Conservation (phyloP, 345 rosid species). For the Luvunga scandens region DNA sequence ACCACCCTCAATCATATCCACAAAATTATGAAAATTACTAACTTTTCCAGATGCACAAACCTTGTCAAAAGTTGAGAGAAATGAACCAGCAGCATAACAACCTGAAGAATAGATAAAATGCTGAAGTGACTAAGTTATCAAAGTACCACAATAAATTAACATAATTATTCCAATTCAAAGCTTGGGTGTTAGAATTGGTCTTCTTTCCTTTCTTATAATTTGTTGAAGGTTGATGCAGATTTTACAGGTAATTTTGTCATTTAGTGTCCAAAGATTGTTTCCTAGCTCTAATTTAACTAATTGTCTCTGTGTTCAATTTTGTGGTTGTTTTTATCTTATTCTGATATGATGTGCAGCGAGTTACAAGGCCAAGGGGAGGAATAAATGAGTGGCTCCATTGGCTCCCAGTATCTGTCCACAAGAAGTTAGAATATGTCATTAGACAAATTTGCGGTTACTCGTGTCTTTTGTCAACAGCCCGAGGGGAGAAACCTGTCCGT, state of each 20-base stretch:
- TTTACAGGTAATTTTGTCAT: neutral
- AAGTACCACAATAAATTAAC: neutral
- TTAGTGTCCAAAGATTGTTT: neutral
- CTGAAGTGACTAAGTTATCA: neutral
- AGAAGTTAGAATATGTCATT: slow-evolving; percentile 52
- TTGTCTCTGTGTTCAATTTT: slow-evolving; percentile 3
- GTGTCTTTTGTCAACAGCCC: slow-evolving; percentile 34
- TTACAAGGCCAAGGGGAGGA: slow-evolving; percentile 94
- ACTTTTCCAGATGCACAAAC: neutral
- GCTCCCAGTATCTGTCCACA: slow-evolving; percentile 88
- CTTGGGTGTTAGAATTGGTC: neutral
- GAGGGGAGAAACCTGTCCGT: slow-evolving; percentile 33
- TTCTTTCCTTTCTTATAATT: neutral
- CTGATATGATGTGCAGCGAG: slow-evolving; percentile 49
- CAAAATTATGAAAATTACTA: neutral
- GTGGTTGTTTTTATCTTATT: slow-evolving; percentile 1
- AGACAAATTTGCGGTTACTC: slow-evolving; percentile 54
- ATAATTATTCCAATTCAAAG: neutral
- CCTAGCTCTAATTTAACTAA: neutral
- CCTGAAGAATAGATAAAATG: neutral
- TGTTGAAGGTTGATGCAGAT: neutral
- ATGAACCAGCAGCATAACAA: neutral
- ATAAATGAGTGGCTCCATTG: slow-evolving; percentile 88
- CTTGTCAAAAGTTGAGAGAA: neutral
- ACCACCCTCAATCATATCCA: neutral